Percentiles rank a stretch among this genome's conserved stretches.
Conservation (phyloP, 2,329 filamentous ascomycete genomes). For the Ophiosphaerella herpotricha region DNA sequence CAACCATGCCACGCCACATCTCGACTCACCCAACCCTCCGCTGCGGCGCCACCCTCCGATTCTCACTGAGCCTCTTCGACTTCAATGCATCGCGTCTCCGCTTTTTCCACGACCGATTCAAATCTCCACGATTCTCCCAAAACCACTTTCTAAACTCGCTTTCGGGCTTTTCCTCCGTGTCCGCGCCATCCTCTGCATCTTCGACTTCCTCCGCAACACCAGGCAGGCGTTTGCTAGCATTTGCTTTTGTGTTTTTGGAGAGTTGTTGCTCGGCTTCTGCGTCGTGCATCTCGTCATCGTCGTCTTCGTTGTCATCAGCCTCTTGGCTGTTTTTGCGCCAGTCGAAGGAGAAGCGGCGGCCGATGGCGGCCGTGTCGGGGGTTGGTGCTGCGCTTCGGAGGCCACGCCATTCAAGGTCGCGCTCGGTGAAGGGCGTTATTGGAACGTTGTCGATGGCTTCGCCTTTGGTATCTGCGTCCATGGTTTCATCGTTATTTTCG, state of each 20-base stretch:
- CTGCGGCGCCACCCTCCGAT: conserved; percentile 52
- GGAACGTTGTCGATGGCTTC: conserved; percentile 52
- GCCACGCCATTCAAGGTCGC: conserved; percentile 75
- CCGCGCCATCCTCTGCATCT: conserved; percentile 19
- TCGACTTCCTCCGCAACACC: conserved; percentile 35
- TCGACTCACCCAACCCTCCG: conserved; percentile 8
- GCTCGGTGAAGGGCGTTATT: conserved; percentile 80
- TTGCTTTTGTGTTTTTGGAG: conserved; percentile 37
- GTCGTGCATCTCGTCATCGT: conserved; percentile 27
- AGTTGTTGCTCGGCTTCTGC: conserved; percentile 29
- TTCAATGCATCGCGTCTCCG: conserved; percentile 64
- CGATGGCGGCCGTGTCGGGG: conserved; percentile 85
- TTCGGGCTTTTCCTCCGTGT: conserved; percentile 47
- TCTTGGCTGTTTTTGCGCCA: conserved; percentile 48
- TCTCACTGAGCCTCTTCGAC: conserved; percentile 63
- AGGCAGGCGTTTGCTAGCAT: conserved; percentile 23
- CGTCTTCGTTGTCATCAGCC: conserved; percentile 53
- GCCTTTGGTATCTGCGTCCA: conserved; percentile 46
- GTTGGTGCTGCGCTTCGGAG: conserved; percentile 91
- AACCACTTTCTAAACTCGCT: conserved; percentile 67
- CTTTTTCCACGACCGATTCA: conserved; percentile 58
- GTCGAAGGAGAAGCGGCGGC: conserved; percentile 62
- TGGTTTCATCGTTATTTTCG: conserved; percentile 50
- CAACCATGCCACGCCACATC: not conserved
- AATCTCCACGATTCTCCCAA: conserved; percentile 56